Conservation (phyloP, 225 moss, liverwort and hornwort genomes). For the Polytrichum commune region DNA sequence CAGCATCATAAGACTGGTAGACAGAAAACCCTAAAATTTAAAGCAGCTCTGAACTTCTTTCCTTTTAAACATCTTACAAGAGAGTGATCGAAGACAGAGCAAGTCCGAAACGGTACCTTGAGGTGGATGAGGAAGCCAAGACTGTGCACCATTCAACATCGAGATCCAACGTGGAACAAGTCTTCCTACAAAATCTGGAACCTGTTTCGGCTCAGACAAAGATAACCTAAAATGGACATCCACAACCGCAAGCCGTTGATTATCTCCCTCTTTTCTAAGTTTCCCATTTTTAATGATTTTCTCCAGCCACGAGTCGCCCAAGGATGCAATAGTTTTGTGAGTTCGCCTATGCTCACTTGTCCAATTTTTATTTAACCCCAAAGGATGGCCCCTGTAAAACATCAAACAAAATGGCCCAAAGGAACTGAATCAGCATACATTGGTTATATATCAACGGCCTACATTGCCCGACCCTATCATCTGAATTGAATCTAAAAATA, state of each 20-base stretch:
- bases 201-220: slow-evolving; percentile 21
- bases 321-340: slow-evolving; percentile 6
- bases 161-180: slow-evolving; percentile 26
- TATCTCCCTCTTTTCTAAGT: slow-evolving; percentile 12
- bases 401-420: too few relatives aligned
- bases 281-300: slow-evolving; percentile 18
- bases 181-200: slow-evolving; percentile 12
- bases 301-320: slow-evolving; percentile 17
- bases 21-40: too few relatives aligned
- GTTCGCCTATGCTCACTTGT: slow-evolving; percentile 8
- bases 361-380: neutral
- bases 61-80: neutral
- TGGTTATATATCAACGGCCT: too few relatives aligned
- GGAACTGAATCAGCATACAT: too few relatives aligned
- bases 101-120: slow-evolving; percentile 12
- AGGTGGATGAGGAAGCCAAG: slow-evolving; percentile 17
- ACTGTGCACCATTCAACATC: slow-evolving; percentile 16
- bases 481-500: too few relatives aligned
- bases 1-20: too few relatives aligned
- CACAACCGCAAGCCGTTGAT: slow-evolving; percentile 29
- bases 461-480: too few relatives aligned
- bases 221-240: slow-evolving; percentile 42
- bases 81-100: neutral
- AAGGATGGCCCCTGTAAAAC: slow-evolving; percentile 1
- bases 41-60: too few relatives aligned